phyloP scores from a whole-genome alignment of 257 asterid species.

The Rehmannia glutinosa region DNA sequence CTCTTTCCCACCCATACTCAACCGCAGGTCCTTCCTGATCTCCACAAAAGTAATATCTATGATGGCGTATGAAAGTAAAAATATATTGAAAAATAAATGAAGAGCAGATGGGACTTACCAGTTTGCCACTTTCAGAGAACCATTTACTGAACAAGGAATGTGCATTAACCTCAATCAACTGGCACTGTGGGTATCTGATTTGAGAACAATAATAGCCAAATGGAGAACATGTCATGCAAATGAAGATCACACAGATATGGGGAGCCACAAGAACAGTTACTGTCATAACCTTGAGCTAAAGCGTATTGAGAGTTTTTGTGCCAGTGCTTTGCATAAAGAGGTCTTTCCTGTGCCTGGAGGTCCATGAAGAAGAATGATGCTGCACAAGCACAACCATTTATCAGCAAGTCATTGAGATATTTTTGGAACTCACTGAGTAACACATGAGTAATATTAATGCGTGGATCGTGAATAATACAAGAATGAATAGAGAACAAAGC shows the following conservation, averaged over 20 bases:
- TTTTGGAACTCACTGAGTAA: constrained; percentile 2
- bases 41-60: neutral
- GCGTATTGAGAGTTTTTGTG: constrained; percentile 90
- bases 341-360: constrained; percentile 99
- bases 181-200: constrained; percentile 79
- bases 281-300: constrained; percentile 67
- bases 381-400: constrained; percentile 33
- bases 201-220: constrained; percentile 9
- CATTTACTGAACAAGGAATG: constrained; percentile 99
- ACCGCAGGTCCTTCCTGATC: neutral
- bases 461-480: neutral
- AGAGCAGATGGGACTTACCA: constrained; percentile 45
- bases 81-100: neutral
- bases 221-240: constrained; percentile 18
- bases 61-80: neutral
- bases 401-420: constrained; percentile 17
- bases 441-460: neutral
- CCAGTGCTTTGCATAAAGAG: constrained; percentile 95
- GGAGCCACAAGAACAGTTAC: neutral
- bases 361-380: constrained; percentile 96
- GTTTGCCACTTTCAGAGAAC: constrained; percentile 99
- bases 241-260: constrained; percentile 14
- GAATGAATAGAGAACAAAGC: neutral
- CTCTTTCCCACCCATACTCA: neutral
- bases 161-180: constrained; percentile 94